Base-by-base conservation (phyloP, 768 basidiomycete genomes). In the Atractiella rhizophila region DNA sequence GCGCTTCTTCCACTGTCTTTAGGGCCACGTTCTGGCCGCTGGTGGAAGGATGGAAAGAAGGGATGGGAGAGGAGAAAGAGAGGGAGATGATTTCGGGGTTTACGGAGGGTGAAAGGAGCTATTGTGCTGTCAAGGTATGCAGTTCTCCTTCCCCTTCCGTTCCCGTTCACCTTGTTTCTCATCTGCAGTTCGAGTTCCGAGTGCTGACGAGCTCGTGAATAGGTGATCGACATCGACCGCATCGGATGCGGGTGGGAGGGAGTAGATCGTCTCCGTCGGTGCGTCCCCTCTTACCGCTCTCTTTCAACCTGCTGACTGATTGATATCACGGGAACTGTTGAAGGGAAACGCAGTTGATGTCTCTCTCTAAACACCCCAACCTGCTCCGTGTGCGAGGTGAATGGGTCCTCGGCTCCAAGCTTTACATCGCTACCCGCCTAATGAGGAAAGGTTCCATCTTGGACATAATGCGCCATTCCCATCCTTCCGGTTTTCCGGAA, bases 1-100 rank as follows among this genome's bases (percentile, higher is more conserved):
- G 86, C 16, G 76, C 86, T 2, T 83, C 81, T 3, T 88, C 86
- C 0, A 76, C 75, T 41, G 86, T 94, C 5, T 82, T 86, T 53
- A 60, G 72, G 12, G 85, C 85, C 0, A 58, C 63, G 2, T 85
- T 71, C 56, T 66, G 62, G 6, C 63, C 66, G 4, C 44, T 67
- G 51, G 39, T 28, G 4, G 35, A 28, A 23, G n/a, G 74, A 15
- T 78, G 76, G 52, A 76, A 82, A 0, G 67, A 86, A 53, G 91
- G 91, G 61, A 80, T 91, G 33, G 67, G 85, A 19, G 34, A 44
- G 15, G 23, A 42, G 15, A 41, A 46, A 27, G 35, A 35, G 13
- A 44, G 26, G 18, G 20, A 23, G 7, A 33, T 32, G 23, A 40
- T 35, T 25, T 23, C 23, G 20, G 36, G 35, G 33, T 32, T 24